phyloP scores from a whole-genome alignment of 2,329 filamentous ascomycete species.

The Aspergillus texensis region DNA sequence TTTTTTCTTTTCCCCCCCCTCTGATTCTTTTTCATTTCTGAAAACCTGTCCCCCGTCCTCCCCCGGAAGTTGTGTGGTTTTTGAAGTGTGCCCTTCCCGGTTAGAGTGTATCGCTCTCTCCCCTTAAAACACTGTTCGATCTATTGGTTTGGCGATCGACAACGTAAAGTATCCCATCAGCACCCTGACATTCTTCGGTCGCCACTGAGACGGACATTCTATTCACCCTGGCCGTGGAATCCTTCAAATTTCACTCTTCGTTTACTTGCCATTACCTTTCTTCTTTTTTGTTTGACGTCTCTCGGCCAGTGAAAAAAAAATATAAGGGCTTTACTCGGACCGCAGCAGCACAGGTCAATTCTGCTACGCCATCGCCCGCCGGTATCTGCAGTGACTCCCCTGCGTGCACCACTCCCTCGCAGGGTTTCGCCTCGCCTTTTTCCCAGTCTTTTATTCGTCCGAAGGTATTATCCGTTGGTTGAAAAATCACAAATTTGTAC shows the following conservation, averaged over 20 bases:
- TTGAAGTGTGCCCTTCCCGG: slow-evolving; percentile 27
- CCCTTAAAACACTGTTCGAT: slow-evolving; percentile 25
- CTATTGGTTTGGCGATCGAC: slow-evolving; percentile 22
- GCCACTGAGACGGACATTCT: slow-evolving; percentile 13
- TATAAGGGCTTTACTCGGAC: slow-evolving; percentile 9
- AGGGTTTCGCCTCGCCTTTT: slow-evolving; percentile 15
- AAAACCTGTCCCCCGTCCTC: not conserved
- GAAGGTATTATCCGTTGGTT: not conserved
- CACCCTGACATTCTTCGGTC: slow-evolving; percentile 18
- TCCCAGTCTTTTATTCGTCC: slow-evolving; percentile 9
- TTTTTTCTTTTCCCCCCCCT: not conserved
- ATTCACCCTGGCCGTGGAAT: slow-evolving; percentile 3
- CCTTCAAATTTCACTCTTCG: slow-evolving; percentile 7
- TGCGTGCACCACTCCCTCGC: slow-evolving; percentile 11
- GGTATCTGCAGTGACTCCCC: slow-evolving; percentile 23
- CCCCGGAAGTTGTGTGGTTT: slow-evolving; percentile 21
- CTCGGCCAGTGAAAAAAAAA: not conserved
- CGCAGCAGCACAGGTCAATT: slow-evolving; percentile 23
- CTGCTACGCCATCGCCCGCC: slow-evolving; percentile 26
- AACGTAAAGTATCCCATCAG: slow-evolving; percentile 16
- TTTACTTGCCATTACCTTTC: slow-evolving; percentile 3
- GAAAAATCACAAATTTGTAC: slow-evolving; percentile 2
- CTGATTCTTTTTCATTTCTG: not conserved
- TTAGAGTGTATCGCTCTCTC: slow-evolving; percentile 27
- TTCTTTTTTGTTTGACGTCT: not conserved